Conservation (phyloP, 768 basidiomycete species). For the Galerina sulciceps region DNA sequence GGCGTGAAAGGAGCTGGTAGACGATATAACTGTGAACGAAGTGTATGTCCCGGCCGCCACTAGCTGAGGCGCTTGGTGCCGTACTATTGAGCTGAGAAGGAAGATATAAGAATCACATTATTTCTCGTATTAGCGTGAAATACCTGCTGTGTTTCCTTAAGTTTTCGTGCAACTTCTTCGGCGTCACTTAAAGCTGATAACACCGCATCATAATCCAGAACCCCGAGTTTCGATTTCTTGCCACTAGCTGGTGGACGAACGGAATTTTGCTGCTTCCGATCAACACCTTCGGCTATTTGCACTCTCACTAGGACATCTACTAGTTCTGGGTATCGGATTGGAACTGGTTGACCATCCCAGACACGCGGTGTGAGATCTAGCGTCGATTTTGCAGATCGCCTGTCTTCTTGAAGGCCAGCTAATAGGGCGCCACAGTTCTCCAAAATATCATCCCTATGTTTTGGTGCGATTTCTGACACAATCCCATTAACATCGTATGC, state of each 20-base stretch:
- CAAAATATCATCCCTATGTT: constrained; percentile 63
- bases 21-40: constrained; percentile 89
- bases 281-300: constrained; percentile 75
- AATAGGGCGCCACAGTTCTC: constrained; percentile 63
- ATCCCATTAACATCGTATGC: constrained; percentile 85
- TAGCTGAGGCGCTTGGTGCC: constrained; percentile 42
- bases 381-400: constrained; percentile 40
- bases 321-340: constrained; percentile 88
- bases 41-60: constrained; percentile 70
- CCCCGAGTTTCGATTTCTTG: constrained; percentile 66
- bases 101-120: not conserved
- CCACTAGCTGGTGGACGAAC: constrained; percentile 32
- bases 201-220: constrained; percentile 88
- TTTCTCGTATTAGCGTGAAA: constrained; percentile 5
- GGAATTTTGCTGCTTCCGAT: constrained; percentile 33
- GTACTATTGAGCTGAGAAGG: constrained; percentile 30
- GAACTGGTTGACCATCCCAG: constrained; percentile 86
- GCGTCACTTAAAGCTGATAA: constrained; percentile 88
- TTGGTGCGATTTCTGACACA: constrained; percentile 62
- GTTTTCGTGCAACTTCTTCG: constrained; percentile 79
- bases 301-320: constrained; percentile 86
- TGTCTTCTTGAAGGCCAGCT: constrained; percentile 51
- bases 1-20: constrained; percentile 84
- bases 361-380: constrained; percentile 61
- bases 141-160: constrained; percentile 87